Percentiles rank a stretch among this genome's conserved stretches.
These are phyloP conservation scores for Williopsis jadinii DNA, from an alignment of 1,139 yeast genomes.

Conservation along the genomic window DNA sequence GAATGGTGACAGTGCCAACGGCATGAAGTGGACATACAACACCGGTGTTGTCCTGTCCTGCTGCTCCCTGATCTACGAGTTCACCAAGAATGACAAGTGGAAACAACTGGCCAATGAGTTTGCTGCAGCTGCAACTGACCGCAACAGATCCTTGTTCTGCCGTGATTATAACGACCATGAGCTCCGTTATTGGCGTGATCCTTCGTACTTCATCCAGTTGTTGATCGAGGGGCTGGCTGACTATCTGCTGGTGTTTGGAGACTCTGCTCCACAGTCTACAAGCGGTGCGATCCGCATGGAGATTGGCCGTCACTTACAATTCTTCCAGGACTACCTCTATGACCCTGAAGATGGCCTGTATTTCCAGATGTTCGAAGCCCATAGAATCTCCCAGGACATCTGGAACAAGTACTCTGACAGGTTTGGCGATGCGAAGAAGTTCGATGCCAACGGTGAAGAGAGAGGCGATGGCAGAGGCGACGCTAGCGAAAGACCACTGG, in stretches of 20 bases:
- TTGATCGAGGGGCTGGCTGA: conserved; percentile 67
- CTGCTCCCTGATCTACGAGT: conserved; percentile 42
- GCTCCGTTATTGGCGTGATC: conserved; percentile 59
- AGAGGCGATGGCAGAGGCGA: conserved; percentile 35
- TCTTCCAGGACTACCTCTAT: conserved; percentile 49
- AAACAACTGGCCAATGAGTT: conserved; percentile 48
- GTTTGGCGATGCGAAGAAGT: conserved; percentile 51
- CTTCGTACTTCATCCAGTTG: conserved; percentile 57
- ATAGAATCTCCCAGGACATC: conserved; percentile 42
- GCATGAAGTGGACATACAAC: conserved; percentile 63
- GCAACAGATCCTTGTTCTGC: conserved; percentile 53
- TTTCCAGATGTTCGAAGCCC: conserved; percentile 56
- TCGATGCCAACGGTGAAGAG: conserved; percentile 46
- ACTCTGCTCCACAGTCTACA: conserved; percentile 32
- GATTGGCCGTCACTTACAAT: conserved; percentile 42
- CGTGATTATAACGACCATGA: conserved; percentile 50
- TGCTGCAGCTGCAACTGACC: conserved; percentile 53
- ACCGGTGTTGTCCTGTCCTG: conserved; percentile 61
- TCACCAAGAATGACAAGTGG: conserved; percentile 51
- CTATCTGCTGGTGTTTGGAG: conserved; percentile 46
- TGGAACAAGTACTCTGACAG: conserved; percentile 45
- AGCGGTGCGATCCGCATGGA: conserved; percentile 32
- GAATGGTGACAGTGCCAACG: conserved; percentile 34
- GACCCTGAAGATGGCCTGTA: conserved; percentile 58
- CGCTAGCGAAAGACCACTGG: conserved; percentile 33